Conservation (phyloP, 2,329 filamentous ascomycete genomes). For the Sporothrix euskadiensis region DNA sequence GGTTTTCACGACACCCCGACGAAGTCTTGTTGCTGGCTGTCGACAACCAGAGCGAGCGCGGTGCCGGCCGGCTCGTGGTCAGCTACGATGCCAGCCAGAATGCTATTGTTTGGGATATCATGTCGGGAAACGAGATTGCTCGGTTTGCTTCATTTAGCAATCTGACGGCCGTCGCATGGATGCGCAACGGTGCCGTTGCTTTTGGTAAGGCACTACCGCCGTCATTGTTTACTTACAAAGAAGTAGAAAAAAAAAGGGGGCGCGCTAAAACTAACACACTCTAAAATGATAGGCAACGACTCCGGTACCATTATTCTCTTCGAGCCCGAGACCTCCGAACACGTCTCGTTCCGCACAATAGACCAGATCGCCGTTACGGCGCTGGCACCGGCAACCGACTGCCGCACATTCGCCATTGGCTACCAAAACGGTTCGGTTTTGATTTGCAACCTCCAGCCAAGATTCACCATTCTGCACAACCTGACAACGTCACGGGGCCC, state of each 20-base stretch:
- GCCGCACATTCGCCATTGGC: conserved; percentile 92
- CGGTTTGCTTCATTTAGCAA: conserved; percentile 91
- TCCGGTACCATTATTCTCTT: conserved; percentile 94
- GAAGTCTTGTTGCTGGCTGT: conserved; percentile 82
- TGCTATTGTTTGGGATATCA: conserved; percentile 94
- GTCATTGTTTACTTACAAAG: neutral
- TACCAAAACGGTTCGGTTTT: conserved; percentile 95
- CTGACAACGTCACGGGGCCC: conserved; percentile 80
- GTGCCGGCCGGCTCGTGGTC: conserved; percentile 80
- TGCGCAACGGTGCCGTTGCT: conserved; percentile 94
- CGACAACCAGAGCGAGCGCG: conserved; percentile 86
- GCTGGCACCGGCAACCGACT: conserved; percentile 84
- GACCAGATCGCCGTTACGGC: conserved; percentile 92
- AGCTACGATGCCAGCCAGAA: conserved; percentile 91
- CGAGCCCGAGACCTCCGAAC: conserved; percentile 88
- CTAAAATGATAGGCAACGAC: conserved; percentile 66
- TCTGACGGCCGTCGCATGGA: conserved; percentile 84
- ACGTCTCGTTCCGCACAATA: conserved; percentile 86
- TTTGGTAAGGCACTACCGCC: conserved; percentile 67
- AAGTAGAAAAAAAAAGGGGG: neutral
- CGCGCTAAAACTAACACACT: neutral
- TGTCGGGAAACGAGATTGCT: conserved; percentile 86
- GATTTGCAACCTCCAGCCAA: conserved; percentile 83
- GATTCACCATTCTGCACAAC: conserved; percentile 92
- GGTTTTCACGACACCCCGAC: conserved; percentile 80